These are phyloP conservation scores for Ramularia collo-cygni DNA, from an alignment of 2,329 filamentous ascomycete species.

Conservation along the genomic window DNA sequence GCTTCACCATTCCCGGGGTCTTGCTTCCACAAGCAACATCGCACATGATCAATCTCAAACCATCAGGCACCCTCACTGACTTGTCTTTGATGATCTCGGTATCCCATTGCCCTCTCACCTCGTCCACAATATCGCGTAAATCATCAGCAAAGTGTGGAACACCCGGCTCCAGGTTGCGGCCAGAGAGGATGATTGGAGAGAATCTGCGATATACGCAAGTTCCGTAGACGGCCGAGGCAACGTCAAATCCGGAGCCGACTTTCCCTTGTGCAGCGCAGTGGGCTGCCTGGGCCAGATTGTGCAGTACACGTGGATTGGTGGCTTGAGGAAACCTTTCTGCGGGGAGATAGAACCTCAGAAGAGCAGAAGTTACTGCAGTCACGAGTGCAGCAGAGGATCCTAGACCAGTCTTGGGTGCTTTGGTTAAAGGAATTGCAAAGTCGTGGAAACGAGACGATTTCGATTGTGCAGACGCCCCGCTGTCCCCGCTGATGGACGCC, in stretches of 20 bases:
- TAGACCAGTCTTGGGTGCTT: constrained; percentile 90
- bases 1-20: constrained; percentile 93
- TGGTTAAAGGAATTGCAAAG: constrained; percentile 66
- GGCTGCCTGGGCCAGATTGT: constrained; percentile 88
- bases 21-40: constrained; percentile 92
- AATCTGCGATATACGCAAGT: constrained; percentile 91
- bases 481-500: constrained; percentile 25
- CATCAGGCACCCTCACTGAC: constrained; percentile 62
- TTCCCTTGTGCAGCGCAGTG: constrained; percentile 97
- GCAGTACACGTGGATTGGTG: constrained; percentile 55
- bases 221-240: constrained; percentile 86
- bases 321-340: constrained; percentile 48
- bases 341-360: constrained; percentile 70
- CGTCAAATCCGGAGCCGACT: constrained; percentile 91
- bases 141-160: constrained; percentile 58
- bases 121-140: constrained; percentile 61
- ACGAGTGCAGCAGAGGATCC: constrained; percentile 93
- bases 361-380: constrained; percentile 71
- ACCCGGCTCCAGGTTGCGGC: constrained; percentile 57
- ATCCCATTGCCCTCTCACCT: constrained; percentile 62
- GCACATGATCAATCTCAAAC: constrained; percentile 79
- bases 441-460: constrained; percentile 56
- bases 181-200: constrained; percentile 65
- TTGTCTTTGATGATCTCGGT: constrained; percentile 61
- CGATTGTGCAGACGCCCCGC: constrained; percentile 14